phyloP scores from a whole-genome alignment of 331 rosid genomes.

The Spiraea crenata region DNA sequence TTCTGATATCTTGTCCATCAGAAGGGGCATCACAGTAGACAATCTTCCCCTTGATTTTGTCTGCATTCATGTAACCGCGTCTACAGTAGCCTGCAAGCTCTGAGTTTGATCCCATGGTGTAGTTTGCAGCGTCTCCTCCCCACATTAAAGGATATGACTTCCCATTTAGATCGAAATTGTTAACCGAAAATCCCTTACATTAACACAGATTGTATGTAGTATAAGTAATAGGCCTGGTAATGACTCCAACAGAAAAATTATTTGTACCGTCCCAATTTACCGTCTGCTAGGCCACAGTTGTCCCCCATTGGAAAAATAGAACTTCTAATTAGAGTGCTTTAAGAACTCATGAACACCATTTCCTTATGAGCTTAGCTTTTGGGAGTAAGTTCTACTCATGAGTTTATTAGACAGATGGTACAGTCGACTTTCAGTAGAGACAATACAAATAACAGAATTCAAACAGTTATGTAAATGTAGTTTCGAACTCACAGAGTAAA shows the following conservation, averaged over 20 bases:
- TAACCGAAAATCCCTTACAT: conserved; percentile 29
- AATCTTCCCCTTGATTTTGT: conserved; percentile 23
- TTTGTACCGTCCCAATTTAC: not conserved
- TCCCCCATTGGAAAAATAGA: too few species aligned
- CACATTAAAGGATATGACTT: conserved; percentile 23
- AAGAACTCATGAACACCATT: too few species aligned
- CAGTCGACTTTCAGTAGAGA: not conserved
- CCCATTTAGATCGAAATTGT: conserved; percentile 19
- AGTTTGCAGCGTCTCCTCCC: conserved; percentile 33
- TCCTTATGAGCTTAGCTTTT: too few species aligned
- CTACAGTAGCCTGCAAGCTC: conserved; percentile 16
- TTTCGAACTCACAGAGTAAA: conserved; percentile 17
- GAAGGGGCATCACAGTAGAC: conserved; percentile 17
- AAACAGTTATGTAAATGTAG: not conserved
- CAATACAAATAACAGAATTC: not conserved
- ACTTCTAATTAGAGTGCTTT: too few species aligned
- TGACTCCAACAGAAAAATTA: not conserved
- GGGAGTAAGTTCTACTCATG: too few species aligned
- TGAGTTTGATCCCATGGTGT: conserved; percentile 12
- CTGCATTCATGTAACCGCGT: not conserved
- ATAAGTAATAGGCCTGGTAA: not conserved
- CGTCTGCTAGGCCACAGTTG: not conserved
- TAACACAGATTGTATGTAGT: not conserved
- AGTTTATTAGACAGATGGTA: not conserved
- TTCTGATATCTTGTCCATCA: not conserved